These are phyloP conservation scores for Shiraia bambusicola DNA, from an alignment of 2,329 filamentous ascomycete species.

Conservation along the genomic window DNA sequence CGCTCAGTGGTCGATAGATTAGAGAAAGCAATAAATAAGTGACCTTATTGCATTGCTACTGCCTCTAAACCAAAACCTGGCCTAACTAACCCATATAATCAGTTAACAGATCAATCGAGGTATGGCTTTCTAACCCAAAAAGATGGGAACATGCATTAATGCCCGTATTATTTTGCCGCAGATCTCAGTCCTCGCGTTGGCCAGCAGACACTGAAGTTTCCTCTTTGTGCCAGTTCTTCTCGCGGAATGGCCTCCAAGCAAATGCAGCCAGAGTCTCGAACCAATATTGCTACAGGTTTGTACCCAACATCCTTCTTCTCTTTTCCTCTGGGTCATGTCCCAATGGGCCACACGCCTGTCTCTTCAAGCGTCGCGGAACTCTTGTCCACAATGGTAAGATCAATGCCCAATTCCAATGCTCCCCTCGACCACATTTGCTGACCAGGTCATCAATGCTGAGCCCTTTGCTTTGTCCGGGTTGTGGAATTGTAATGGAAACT, in stretches of 20 bases:
- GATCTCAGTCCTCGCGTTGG: constrained; percentile 3
- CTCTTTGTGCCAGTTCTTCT: constrained; percentile 3
- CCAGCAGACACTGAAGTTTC: constrained; percentile 4
- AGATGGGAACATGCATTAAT: constrained; percentile 4
- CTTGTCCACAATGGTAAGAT: neutral
- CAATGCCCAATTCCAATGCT: neutral
- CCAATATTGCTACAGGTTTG: constrained; percentile 1
- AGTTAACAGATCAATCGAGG: neutral
- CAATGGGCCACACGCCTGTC: constrained; percentile 1
- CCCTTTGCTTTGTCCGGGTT: too few species aligned
- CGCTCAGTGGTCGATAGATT: too few species aligned
- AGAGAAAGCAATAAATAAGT: too few species aligned
- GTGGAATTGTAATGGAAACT: too few species aligned
- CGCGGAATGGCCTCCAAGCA: constrained; percentile 4
- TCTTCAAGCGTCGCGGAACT: constrained; percentile 1
- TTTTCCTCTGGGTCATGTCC: constrained; percentile 2
- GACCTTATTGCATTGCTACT: too few species aligned
- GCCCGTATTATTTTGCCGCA: constrained; percentile 1
- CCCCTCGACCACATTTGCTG: too few species aligned
- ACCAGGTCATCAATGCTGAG: too few species aligned
- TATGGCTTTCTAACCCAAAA: constrained; percentile 5
- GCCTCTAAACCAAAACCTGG: too few species aligned
- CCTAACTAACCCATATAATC: too few species aligned
- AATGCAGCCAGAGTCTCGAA: constrained; percentile 4
- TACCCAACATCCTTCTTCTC: constrained; percentile 1